Evolutionary conservation across 2,329 filamentous ascomycete species (phyloP).

Genomic region (Emmonsiellopsis sp.): DNA sequence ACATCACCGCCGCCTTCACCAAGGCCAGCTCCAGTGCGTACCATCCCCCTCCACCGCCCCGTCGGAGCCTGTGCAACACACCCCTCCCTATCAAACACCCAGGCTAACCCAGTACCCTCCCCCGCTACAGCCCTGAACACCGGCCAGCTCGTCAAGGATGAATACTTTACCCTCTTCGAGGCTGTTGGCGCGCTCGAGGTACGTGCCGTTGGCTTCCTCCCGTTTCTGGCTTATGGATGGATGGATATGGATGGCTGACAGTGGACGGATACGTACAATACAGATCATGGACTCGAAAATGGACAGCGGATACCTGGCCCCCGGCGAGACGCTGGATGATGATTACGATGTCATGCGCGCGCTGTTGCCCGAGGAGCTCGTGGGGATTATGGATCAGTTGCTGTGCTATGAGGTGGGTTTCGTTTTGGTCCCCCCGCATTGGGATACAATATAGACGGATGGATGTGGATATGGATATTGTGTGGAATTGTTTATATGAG

Average conservation of each 20-base stretch:
- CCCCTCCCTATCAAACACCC: neutral
- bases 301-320: slow-evolving; percentile 80
- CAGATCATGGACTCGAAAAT: slow-evolving; percentile 99
- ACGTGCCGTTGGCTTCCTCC: slow-evolving; percentile 10
- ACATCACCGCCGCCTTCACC: slow-evolving; percentile 49
- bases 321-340: slow-evolving; percentile 67
- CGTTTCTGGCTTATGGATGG: neutral
- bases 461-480: neutral
- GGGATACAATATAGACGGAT: neutral
- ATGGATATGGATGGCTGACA: neutral
- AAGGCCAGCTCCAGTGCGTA: slow-evolving; percentile 42
- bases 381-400: slow-evolving; percentile 91
- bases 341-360: slow-evolving; percentile 63
- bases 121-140: slow-evolving; percentile 54
- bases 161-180: slow-evolving; percentile 86
- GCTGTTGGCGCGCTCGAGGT: slow-evolving; percentile 68
- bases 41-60: neutral
- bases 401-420: slow-evolving; percentile 68
- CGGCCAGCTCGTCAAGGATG: slow-evolving; percentile 88
- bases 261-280: neutral
- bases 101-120: neutral
- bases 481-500: neutral
- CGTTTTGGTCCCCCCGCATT: neutral
- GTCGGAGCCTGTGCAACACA: neutral
- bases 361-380: slow-evolving; percentile 65